Base-by-base conservation (phyloP, 441 rosid genomes). In the Jatropha podagrica region DNA sequence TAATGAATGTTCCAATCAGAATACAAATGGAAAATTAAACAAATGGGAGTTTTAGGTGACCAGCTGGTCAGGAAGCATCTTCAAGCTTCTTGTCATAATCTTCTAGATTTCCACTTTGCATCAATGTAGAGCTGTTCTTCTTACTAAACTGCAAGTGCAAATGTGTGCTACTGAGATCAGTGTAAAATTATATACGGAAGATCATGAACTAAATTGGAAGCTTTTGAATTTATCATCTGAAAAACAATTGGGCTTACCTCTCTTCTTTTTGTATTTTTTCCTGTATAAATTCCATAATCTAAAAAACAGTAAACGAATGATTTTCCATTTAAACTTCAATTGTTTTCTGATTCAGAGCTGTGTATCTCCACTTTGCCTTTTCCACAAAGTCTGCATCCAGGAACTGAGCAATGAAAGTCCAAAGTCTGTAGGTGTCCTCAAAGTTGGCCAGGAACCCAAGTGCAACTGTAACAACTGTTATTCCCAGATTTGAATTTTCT, bases 311-410 rank as follows among this genome's bases (percentile, higher is more conserved):
- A 20, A 48, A 74, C 49, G 23, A 55, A 32, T 27, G 11, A 23
- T 15, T 32, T 69, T 68, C 69, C 65, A 32, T 26, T 84, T 85
- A 90, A 49, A 89, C 87, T 79, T 91, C 96, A 52, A 89, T 41
- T 2, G 83, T 87, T 68, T 89, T 87, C 81, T 89, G 91, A 78
- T 89, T 87, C 65, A 91, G 82, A 66, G 92, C 87, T 13, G 90
- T 89, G 65, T 89, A 89, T 80, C 93, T 88, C 91, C 89, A 91
- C 75, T 88, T 78, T 72, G 91, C 97, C 78, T 90, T 90, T 84
- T 93, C 98, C 74, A 91, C 92, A 80, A 93, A 93, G 69, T 93
- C 96, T 27, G 98, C 92, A 78, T 95, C 99, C 80, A 90, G 84
- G 81, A 95, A 95, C 85, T 80, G 91, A 65, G 95, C 93, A 81